Evolutionary conservation across 805 yeast species (phyloP).

Genomic region (Monosporozyma aquatica): DNA sequence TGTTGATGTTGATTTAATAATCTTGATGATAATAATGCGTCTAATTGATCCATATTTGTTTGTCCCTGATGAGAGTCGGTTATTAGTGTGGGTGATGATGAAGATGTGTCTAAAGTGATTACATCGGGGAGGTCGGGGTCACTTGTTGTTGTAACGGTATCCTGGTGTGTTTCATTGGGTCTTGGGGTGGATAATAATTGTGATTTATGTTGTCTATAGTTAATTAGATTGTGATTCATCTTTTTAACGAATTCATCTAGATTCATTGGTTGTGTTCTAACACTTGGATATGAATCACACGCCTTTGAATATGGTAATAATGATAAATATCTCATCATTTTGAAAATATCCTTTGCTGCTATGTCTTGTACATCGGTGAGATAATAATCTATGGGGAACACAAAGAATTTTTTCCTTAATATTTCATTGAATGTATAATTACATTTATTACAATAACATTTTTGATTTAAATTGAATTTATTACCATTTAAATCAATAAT

Average conservation of each 20-base stretch:
- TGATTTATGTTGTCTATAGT: conserved; percentile 18
- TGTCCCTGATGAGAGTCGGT: neutral
- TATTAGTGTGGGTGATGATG: neutral
- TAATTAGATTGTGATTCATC: conserved; percentile 21
- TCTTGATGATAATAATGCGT: conserved; percentile 2
- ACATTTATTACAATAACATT: conserved; percentile 27
- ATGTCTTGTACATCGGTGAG: conserved; percentile 23
- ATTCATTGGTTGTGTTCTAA: conserved; percentile 35
- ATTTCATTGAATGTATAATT: conserved; percentile 27
- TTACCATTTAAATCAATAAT: conserved; percentile 22
- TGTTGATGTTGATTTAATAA: conserved; percentile 4
- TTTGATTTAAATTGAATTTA: conserved; percentile 24
- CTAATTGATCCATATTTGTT: conserved; percentile 2
- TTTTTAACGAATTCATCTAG: conserved; percentile 22
- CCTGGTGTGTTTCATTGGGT: conserved; percentile 6
- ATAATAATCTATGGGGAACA: conserved; percentile 24
- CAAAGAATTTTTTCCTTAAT: conserved; percentile 28
- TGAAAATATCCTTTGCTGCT: conserved; percentile 31
- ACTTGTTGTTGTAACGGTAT: neutral
- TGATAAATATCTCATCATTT: conserved; percentile 30
- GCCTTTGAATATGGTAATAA: conserved; percentile 37
- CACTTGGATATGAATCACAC: conserved; percentile 36
- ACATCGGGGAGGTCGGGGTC: no score
- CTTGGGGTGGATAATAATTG: conserved; percentile 12
- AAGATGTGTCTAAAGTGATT: neutral